phyloP scores from a whole-genome alignment of 441 rosid species.

The Raphanus hybrid region DNA sequence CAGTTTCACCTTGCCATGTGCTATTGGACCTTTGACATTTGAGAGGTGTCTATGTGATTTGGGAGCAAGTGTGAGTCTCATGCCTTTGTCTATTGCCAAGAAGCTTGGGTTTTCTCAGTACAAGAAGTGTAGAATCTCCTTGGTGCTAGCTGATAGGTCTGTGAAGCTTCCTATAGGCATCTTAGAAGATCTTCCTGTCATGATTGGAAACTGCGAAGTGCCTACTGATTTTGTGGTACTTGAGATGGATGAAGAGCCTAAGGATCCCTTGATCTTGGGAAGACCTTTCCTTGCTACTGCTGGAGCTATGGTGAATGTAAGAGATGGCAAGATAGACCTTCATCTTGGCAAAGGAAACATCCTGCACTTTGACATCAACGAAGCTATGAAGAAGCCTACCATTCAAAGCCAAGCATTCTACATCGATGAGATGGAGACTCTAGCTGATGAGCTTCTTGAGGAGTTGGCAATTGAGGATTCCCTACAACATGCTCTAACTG shows the following conservation, averaged over 20 bases:
- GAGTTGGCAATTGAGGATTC: too few species aligned
- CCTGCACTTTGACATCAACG: too few species aligned
- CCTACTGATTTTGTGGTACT: background rate
- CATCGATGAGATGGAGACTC: too few species aligned
- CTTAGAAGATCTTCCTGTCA: background rate
- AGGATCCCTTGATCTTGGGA: background rate
- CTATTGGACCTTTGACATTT: background rate
- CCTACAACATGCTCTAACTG: too few species aligned
- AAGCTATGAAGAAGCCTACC: too few species aligned
- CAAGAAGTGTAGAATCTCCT: background rate
- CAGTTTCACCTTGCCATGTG: background rate
- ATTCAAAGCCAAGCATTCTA: too few species aligned
- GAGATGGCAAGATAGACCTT: too few species aligned
- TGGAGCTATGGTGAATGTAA: too few species aligned
- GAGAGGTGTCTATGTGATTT: background rate
- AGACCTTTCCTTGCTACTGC: too few species aligned
- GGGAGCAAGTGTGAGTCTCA: background rate
- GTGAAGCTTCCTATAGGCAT: background rate
- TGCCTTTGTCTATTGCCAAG: background rate
- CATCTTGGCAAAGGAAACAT: too few species aligned
- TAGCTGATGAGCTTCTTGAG: too few species aligned
- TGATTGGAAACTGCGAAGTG: background rate
- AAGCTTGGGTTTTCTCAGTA: background rate
- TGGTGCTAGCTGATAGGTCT: background rate
- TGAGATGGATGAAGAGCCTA: background rate